Evolutionary conservation across 1,139 yeast genomes (phyloP), one percentile per base, ranked within the genome.

Genomic region (Arxiozyma heterogenica): DNA sequence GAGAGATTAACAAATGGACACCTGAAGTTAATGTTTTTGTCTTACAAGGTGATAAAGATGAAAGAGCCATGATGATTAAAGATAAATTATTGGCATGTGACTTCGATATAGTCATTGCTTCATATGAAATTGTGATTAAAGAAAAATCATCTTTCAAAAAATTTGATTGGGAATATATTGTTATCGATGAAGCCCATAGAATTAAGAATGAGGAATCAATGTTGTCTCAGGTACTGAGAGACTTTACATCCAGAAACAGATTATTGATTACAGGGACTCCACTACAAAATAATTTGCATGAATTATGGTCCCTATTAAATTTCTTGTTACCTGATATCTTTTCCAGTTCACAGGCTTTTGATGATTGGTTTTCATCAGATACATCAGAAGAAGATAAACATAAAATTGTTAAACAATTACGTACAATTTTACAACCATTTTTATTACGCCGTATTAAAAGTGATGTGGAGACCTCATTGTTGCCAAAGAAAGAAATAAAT

Each of bases 171-270:
- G 91, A 91, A 71, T 93, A 91, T 67, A 83, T 93, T 54, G 81
- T 93, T 27, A 91, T 93, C 46, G 98, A 93, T 72, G 98, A 93
- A 70, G 98, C 98, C 1, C 98, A 93, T 68, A 80, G 98, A 66
- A 91, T 93, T 67, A 93, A 93, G 68, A 93, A 93, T 68, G 98
- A 93, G 68, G 95, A 87, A 65, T 83, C 94, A 52, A 82, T 94
- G 54, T 75, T 93, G 54, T 89, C 96, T 0, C 96, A 90, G 69
- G 90, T 93, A 58, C 84, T 93, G 54, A 80, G 98, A 59, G 74
- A 89, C 51, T 90, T 93, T 65, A 84, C 86, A 65, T 88, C 97
- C 5, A 79, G 86, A 55, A 89, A 88, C 66, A 75, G 98, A 60
- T 74, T 93, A 51, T 74, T 93, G 54, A 91, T 93, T 55, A 93